Evolutionary conservation across 352 stramenopile genomes (phyloP).

Genomic region (Globisporangium cederbergense): DNA sequence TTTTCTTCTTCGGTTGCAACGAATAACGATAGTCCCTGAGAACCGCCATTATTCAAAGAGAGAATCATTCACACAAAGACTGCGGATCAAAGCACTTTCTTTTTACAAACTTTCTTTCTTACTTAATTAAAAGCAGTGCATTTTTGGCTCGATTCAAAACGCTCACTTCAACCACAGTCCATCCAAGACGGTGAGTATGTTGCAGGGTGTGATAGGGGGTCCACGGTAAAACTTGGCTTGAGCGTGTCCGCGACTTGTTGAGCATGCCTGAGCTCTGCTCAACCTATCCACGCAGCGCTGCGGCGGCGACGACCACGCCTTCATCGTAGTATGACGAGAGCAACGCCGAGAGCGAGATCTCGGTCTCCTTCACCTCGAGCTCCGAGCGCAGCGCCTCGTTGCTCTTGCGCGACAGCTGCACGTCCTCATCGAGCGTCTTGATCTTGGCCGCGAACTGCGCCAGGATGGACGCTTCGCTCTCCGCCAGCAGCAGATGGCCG

Average conservation of each 20-base stretch:
- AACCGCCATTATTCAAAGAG: too few relatives aligned
- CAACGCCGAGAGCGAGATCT: conserved; percentile 61
- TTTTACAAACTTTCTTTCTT: too few relatives aligned
- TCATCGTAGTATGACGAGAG: conserved; percentile 82
- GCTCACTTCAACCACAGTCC: too few relatives aligned
- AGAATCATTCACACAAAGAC: too few relatives aligned
- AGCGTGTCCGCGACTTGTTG: conserved; percentile 47
- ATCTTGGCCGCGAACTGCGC: conserved; percentile 32
- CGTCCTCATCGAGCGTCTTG: conserved; percentile 40
- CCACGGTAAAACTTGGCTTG: conserved; percentile 17
- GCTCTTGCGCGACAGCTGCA: conserved; percentile 49
- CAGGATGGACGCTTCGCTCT: conserved; percentile 7
- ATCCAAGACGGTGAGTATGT: too few relatives aligned
- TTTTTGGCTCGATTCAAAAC: too few relatives aligned
- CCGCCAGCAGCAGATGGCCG: too few relatives aligned
- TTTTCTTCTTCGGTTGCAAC: neutral
- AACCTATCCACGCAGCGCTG: conserved; percentile 39
- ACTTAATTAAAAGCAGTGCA: too few relatives aligned
- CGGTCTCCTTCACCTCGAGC: conserved; percentile 46
- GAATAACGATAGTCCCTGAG: too few relatives aligned
- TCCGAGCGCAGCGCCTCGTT: conserved; percentile 57
- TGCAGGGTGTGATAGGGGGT: too few relatives aligned
- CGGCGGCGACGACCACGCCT: conserved; percentile 48
- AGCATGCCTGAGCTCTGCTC: conserved; percentile 41
- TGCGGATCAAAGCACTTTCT: too few relatives aligned